phyloP scores from a whole-genome alignment of 345 rosid species.

The Xanthoceras sorbifolium region DNA sequence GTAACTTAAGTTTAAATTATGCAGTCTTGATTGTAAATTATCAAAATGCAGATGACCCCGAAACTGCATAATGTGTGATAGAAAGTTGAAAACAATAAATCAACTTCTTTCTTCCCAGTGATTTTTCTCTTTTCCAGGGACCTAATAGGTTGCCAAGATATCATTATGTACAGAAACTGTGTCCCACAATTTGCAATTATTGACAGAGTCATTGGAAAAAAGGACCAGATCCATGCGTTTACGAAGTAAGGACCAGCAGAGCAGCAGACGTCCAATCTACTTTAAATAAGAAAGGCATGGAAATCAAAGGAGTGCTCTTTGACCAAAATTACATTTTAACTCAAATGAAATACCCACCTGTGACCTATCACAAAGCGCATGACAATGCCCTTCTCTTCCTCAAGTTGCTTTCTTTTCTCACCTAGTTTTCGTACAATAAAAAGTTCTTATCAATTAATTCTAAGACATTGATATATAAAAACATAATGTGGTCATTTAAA shows the following conservation, averaged over 20 bases:
- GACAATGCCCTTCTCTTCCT: slow-evolving; percentile 95
- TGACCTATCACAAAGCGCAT: slow-evolving; percentile 97
- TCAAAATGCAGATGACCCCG: neutral
- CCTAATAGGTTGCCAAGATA: neutral
- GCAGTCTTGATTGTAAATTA: neutral
- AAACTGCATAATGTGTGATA: neutral
- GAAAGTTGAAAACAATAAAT: neutral
- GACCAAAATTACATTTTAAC: slow-evolving; percentile 2
- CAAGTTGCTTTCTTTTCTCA: slow-evolving; percentile 80
- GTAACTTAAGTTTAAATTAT: neutral
- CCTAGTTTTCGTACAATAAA: slow-evolving; percentile 41
- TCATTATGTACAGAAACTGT: neutral
- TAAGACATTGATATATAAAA: neutral
- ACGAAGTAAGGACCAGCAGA: neutral
- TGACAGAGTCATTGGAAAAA: neutral
- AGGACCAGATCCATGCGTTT: neutral
- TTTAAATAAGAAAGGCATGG: neutral
- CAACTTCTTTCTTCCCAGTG: neutral
- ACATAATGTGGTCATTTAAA: neutral
- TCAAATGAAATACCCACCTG: slow-evolving; percentile 49
- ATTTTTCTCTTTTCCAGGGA: neutral
- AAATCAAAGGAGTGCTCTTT: neutral
- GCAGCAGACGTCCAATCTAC: neutral
- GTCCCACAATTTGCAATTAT: neutral
- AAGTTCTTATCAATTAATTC: neutral